Evolutionary conservation across 2,329 filamentous ascomycete species (phyloP), one percentile per base, ranked within the genome.

Genomic region (Penicillium decumbens): DNA sequence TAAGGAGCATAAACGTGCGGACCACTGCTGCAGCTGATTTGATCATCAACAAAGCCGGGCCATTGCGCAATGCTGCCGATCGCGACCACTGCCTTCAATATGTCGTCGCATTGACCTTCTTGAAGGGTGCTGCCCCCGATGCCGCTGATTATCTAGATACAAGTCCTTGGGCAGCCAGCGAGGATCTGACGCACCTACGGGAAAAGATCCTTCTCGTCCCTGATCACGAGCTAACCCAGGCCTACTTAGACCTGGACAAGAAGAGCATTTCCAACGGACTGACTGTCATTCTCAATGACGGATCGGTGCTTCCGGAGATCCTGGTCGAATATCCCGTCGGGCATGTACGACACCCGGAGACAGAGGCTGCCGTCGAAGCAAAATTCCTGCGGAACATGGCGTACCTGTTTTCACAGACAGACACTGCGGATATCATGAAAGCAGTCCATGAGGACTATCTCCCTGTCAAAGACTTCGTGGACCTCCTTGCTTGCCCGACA

Each of bases 11-110:
- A 18, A 38, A 56, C 1, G 38, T 72, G 13, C 56, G 69, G 3
- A 70, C 66, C 0, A 58, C 60, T 7, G 54, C 52, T 10, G 62
- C 66, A 9, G 66, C 66, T 0, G 55, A 56, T 33, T 29, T 60
- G 15, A 71, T 72, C 20, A 67, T 72, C 30, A 65, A 67, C 40
- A 71, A 71, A 30, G 43, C 18, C 1, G 64, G 61, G 0, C 39
- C 30, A n/a, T 42, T 70, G 32, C 30, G 45, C 1, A 67, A 66
- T 49, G 45, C 59, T 12, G 66, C 69, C 6, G 68, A 71, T 47
- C 58, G 69, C 8, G 69, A 70, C 51, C 68, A 71, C 39, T 69
- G 64, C 41, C 53, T 72, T 40, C 60, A 68, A 42, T 72, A 64
- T 45, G 59, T 67, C 25, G 54, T 71, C 15, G 63, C 68, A 3